Evolutionary conservation across 176 grass and related monocot genomes (phyloP), one percentile per base, ranked within the genome.

Genomic region (Oryza rufipogon): DNA sequence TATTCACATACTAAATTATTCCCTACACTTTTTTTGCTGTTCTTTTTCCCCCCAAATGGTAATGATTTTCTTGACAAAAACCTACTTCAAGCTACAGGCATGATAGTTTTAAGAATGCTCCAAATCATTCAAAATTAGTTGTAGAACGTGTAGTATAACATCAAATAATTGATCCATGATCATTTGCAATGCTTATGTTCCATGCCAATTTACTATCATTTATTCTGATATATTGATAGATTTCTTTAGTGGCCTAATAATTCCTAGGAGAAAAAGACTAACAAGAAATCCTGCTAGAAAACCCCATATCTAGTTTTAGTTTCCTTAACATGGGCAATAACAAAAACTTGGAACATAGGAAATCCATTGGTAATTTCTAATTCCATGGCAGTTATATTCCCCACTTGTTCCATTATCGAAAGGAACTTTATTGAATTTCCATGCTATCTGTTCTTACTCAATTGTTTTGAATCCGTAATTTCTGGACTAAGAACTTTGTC

Each of bases 51-150:
- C 13, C 25, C 45, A 15, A 75, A 25, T 9, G 44, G 7, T 32
- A 49, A 51, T n/a, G 14, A 16, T 85, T 78, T 63, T 71, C 76
- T 86, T 38, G 30, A 79, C 61, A 52, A 66, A n/a, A 78, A 63
- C 33, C 41, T 63, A 39, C 58, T 80, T 80, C 66, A 74, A 20
- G 28, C 13, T 66, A 26, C 41, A 15, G 12, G 22, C 33, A 46
- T 49, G 42, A 30, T 66, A 38, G n/a, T 73, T 52, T 44, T 51
- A 32, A 48, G 17, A 63, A 23, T 9, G 2, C 56, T 20, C 2
- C 19, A n/a, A 60, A 60, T 42, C 30, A 72, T 56, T 23, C 30
- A 38, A 69, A 42, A 64, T 16, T 34, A 2, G 19, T 26, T 79
- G 42, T 70, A 58, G 4, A 30, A 49, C 73, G 45, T 85, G 20